Conservation (phyloP, 2,329 filamentous ascomycete species). For the Laburnicola sp. region DNA sequence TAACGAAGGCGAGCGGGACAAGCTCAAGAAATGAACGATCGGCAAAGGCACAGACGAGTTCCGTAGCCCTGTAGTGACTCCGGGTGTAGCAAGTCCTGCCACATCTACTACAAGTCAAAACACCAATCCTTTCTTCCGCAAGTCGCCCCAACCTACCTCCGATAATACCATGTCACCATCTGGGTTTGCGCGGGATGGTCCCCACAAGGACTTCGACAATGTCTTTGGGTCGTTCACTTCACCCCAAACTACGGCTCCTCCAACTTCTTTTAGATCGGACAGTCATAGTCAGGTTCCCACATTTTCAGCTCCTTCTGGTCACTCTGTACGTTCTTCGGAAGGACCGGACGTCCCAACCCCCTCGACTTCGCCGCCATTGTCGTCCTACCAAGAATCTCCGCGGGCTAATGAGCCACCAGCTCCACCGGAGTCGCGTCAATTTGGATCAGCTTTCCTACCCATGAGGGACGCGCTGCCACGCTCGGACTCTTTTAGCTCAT, state of each 20-base stretch:
- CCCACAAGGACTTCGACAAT: slow-evolving; percentile 69
- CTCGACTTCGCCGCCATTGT: slow-evolving; percentile 64
- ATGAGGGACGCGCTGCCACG: slow-evolving; percentile 61
- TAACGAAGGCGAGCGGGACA: slow-evolving; percentile 85
- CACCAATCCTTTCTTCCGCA: slow-evolving; percentile 94
- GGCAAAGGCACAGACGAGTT: slow-evolving; percentile 64
- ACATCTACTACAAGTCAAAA: slow-evolving; percentile 65
- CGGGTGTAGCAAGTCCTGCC: slow-evolving; percentile 68
- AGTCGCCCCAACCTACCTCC: slow-evolving; percentile 53
- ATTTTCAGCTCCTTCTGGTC: slow-evolving; percentile 47
- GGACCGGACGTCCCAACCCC: slow-evolving; percentile 60
- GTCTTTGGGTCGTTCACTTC: slow-evolving; percentile 73
- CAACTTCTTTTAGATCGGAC: slow-evolving; percentile 65
- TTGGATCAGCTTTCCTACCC: slow-evolving; percentile 75
- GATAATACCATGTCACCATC: slow-evolving; percentile 57
- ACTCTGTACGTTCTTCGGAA: slow-evolving; percentile 50
- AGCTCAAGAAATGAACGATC: slow-evolving; percentile 77
- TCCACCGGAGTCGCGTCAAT: slow-evolving; percentile 73
- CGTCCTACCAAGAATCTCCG: slow-evolving; percentile 58
- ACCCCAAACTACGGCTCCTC: slow-evolving; percentile 52
- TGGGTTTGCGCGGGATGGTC: slow-evolving; percentile 49
- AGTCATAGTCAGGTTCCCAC: slow-evolving; percentile 43
- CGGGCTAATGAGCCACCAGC: slow-evolving; percentile 62
- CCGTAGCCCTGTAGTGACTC: slow-evolving; percentile 35
- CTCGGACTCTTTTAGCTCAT: slow-evolving; percentile 72